phyloP scores from a whole-genome alignment of 768 basidiomycete genomes.

The Pleurotus salmoneostramineus region DNA sequence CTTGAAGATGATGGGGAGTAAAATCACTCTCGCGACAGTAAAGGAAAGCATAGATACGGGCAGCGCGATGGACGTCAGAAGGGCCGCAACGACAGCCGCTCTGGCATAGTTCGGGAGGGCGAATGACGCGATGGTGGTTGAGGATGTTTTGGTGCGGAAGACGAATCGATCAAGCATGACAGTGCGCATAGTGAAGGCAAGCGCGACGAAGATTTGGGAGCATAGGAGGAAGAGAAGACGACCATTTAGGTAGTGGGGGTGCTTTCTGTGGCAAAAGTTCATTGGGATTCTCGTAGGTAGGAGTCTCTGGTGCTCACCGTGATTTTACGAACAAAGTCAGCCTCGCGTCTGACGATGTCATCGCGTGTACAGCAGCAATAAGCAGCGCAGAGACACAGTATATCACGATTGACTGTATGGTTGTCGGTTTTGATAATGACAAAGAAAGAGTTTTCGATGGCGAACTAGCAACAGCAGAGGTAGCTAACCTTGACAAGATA shows the following conservation, averaged over 20 bases:
- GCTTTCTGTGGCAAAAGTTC: conserved; percentile 43
- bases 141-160: conserved; percentile 27
- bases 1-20: conserved; percentile 50
- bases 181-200: conserved; percentile 49
- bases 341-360: conserved; percentile 35
- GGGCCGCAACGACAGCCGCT: conserved; percentile 32
- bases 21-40: conserved; percentile 36
- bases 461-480: conserved; percentile 45
- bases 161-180: conserved; percentile 61
- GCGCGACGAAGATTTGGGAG: conserved; percentile 45
- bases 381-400: conserved; percentile 45
- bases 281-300: not conserved
- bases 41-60: conserved; percentile 40
- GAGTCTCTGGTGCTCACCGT: conserved; percentile 35
- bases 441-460: conserved; percentile 43
- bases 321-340: conserved; percentile 64
- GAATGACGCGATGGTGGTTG: conserved; percentile 12
- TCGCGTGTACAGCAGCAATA: conserved; percentile 38
- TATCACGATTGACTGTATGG: conserved; percentile 36
- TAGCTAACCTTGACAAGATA: conserved; percentile 26
- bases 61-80: conserved; percentile 36
- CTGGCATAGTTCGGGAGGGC: conserved; percentile 17
- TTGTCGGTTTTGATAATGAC: conserved; percentile 44
- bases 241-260: conserved; percentile 72
- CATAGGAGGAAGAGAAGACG: conserved; percentile 56